phyloP scores from a whole-genome alignment of 2,329 filamentous ascomycete species.

The Hypoxylon rubiginosum region DNA sequence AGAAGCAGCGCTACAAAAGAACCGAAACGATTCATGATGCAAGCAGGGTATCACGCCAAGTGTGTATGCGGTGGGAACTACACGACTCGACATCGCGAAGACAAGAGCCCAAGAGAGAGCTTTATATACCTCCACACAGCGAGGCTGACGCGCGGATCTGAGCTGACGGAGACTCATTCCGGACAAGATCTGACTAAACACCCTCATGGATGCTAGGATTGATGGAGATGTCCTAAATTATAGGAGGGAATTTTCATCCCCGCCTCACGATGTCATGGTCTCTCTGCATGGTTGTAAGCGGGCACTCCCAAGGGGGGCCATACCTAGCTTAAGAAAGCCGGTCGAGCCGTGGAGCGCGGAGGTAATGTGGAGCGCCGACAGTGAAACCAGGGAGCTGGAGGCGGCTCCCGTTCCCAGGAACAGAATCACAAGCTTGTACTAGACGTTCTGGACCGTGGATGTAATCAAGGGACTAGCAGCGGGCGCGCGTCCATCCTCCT shows the following conservation, averaged over 20 bases:
- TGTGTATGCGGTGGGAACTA: slow-evolving; percentile 5
- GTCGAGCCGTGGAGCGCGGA: slow-evolving; percentile 13
- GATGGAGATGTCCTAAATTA: slow-evolving; percentile 12
- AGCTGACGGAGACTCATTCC: slow-evolving; percentile 27
- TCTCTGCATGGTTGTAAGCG: slow-evolving; percentile 15
- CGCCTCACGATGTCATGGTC: slow-evolving; percentile 17
- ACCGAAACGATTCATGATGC: slow-evolving; percentile 45
- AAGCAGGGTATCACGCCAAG: slow-evolving; percentile 3
- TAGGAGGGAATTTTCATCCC: slow-evolving; percentile 31
- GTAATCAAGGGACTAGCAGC: slow-evolving; percentile 14
- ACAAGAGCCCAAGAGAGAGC: neutral
- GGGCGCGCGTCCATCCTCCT: slow-evolving; percentile 11
- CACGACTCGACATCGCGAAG: slow-evolving; percentile 2
- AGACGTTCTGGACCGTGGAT: slow-evolving; percentile 22
- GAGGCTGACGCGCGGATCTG: slow-evolving; percentile 17
- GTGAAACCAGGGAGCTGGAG: slow-evolving; percentile 30
- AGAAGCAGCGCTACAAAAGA: slow-evolving; percentile 44
- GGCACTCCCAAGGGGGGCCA: slow-evolving; percentile 2
- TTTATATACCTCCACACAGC: slow-evolving; percentile 27
- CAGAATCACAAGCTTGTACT: slow-evolving; percentile 12
- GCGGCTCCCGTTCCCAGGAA: slow-evolving; percentile 30
- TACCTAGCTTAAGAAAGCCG: slow-evolving; percentile 3
- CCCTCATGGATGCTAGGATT: slow-evolving; percentile 1
- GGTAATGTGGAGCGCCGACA: slow-evolving; percentile 19
- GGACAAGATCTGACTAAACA: slow-evolving; percentile 20